Evolutionary conservation across 495 filamentous ascomycete genomes (phyloP).

Genomic region (Pseudevernia furfuracea): DNA sequence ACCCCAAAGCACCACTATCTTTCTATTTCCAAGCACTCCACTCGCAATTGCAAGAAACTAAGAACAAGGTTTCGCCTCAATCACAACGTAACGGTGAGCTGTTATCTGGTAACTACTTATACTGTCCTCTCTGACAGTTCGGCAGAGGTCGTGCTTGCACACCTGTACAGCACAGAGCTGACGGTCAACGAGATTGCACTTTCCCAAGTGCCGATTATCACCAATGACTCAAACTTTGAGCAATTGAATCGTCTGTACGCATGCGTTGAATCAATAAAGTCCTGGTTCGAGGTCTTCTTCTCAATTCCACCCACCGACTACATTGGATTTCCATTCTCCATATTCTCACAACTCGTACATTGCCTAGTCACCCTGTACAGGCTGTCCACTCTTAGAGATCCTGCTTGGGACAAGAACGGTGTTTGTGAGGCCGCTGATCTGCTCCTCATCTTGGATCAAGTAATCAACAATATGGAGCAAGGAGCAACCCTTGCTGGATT

Average conservation of each 20-base stretch:
- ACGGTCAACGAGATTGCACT: conserved; percentile 1
- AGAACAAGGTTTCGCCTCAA: not conserved
- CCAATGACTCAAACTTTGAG: not conserved
- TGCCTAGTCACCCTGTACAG: not conserved
- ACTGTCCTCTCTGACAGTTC: not conserved
- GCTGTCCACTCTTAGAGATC: not conserved
- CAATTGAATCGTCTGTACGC: conserved; percentile 1
- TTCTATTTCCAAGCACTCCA: not conserved
- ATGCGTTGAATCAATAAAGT: conserved; percentile 6
- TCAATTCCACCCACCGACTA: not conserved
- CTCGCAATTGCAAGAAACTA: not conserved
- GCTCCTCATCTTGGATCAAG: not conserved
- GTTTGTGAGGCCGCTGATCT: not conserved
- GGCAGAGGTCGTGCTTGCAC: not conserved
- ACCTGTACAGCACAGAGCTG: not conserved
- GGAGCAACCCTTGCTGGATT: not conserved
- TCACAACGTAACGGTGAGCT: not conserved
- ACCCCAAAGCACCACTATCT: too few species aligned
- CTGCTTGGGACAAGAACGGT: not conserved
- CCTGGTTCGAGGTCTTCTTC: conserved; percentile 2
- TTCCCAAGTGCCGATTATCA: not conserved
- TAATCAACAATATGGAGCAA: conserved; percentile 7
- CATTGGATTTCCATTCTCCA: not conserved
- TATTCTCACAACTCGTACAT: conserved; percentile 2
- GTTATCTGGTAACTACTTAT: not conserved